Evolutionary conservation across 2,329 filamentous ascomycete genomes (phyloP).

Genomic region (Microthyrium microscopicum): DNA sequence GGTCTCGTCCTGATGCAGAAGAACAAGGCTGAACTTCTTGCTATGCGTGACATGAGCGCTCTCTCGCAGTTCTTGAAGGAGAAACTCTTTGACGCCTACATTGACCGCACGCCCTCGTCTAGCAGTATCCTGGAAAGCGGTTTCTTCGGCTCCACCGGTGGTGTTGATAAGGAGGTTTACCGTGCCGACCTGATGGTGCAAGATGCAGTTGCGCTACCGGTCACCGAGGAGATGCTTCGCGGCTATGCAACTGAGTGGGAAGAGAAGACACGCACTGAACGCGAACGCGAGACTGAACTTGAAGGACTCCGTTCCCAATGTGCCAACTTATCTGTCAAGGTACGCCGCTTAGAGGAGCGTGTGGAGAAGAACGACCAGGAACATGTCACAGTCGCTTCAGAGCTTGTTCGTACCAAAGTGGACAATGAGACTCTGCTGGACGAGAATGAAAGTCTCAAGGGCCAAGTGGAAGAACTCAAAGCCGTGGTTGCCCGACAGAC

Average conservation of each 20-base stretch:
- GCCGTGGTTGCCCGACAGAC: slow-evolving; percentile 81
- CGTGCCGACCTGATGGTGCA: slow-evolving; percentile 83
- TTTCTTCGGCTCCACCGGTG: slow-evolving; percentile 84
- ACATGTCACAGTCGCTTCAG: slow-evolving; percentile 78
- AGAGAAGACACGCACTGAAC: slow-evolving; percentile 68
- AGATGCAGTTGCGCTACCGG: slow-evolving; percentile 76
- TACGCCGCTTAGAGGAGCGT: slow-evolving; percentile 76
- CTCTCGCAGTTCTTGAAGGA: slow-evolving; percentile 87
- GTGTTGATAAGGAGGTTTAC: slow-evolving; percentile 84
- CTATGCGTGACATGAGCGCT: slow-evolving; percentile 79
- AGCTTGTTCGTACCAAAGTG: slow-evolving; percentile 82
- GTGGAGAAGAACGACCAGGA: slow-evolving; percentile 79
- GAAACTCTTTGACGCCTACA: slow-evolving; percentile 88
- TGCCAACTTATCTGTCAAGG: slow-evolving; percentile 48
- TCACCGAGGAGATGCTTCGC: slow-evolving; percentile 68
- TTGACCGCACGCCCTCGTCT: slow-evolving; percentile 84
- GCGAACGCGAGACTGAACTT: slow-evolving; percentile 67
- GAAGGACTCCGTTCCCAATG: slow-evolving; percentile 55
- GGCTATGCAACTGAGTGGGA: slow-evolving; percentile 80
- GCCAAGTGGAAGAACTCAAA: slow-evolving; percentile 72
- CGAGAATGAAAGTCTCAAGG: slow-evolving; percentile 72
- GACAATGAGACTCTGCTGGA: slow-evolving; percentile 82
- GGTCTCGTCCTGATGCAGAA: slow-evolving; percentile 93
- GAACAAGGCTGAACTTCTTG: slow-evolving; percentile 61
- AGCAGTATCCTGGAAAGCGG: slow-evolving; percentile 87